These are phyloP conservation scores for Rhodotorula sp. DNA, from an alignment of 1,284 basidiomycete species.

Conservation along the genomic window DNA sequence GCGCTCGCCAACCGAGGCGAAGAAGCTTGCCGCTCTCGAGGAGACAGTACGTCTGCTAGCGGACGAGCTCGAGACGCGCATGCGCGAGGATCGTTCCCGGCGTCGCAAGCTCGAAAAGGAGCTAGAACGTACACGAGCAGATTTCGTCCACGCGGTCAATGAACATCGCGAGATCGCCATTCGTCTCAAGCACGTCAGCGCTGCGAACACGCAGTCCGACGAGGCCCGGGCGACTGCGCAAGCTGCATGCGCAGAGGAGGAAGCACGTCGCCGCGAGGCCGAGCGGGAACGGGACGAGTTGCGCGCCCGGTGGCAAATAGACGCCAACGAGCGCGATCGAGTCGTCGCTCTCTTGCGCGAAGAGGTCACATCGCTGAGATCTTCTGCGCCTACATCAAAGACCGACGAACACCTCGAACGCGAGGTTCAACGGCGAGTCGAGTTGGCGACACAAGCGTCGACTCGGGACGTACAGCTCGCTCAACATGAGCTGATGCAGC, in stretches of 20 bases:
- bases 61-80: conserved; percentile 34
- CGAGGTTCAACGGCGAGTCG: conserved; percentile 13
- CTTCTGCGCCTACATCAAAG: no score
- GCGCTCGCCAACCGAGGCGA: neutral
- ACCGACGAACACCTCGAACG: neutral
- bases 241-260: neutral
- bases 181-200: conserved; percentile 16
- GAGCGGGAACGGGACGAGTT: conserved; percentile 7
- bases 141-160: neutral
- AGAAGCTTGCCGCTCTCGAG: conserved; percentile 29
- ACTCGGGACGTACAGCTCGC: conserved; percentile 2
- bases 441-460: neutral
- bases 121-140: neutral
- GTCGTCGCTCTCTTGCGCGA: conserved; percentile 9
- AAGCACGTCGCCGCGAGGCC: neutral
- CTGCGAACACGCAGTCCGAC: neutral
- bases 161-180: conserved; percentile 23
- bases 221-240: neutral
- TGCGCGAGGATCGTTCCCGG: conserved; percentile 8
- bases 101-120: conserved; percentile 19
- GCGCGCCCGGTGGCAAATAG: conserved; percentile 6
- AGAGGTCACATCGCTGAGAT: neutral
- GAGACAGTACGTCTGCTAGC: conserved; percentile 27
- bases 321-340: conserved; percentile 19
- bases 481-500: conserved; percentile 13